phyloP scores from a whole-genome alignment of 73 alveolate species.

The Durusdinium trenchii region DNA sequence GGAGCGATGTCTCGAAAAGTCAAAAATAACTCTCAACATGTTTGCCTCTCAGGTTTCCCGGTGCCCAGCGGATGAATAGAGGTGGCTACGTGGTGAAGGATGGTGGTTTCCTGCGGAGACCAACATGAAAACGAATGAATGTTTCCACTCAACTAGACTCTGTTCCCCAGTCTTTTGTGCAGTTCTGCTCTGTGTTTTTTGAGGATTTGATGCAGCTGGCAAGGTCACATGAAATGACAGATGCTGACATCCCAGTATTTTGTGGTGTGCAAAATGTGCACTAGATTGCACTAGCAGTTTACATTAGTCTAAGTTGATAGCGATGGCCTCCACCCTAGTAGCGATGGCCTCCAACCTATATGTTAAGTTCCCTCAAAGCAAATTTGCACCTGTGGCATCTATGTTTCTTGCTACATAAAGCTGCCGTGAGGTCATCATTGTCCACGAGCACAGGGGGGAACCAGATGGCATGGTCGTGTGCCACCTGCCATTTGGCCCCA shows the following conservation, averaged over 20 bases:
- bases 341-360: too few species aligned
- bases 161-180: too few species aligned
- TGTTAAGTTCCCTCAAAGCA: background rate
- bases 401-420: conserved; percentile 96
- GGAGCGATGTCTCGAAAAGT: too few species aligned
- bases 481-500: conserved; percentile 99
- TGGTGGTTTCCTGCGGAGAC: too few species aligned
- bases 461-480: conserved; percentile 99
- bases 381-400: background rate
- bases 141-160: too few species aligned
- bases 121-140: too few species aligned
- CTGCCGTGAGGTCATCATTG: conserved; percentile 98
- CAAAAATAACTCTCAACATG: too few species aligned
- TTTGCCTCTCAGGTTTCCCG: conserved; percentile 98
- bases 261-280: too few species aligned
- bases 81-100: conserved; percentile 99
- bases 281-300: too few species aligned
- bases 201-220: conserved; percentile 89
- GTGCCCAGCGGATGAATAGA: conserved; percentile 99
- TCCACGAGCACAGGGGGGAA: conserved; percentile 99
- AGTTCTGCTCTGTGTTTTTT: background rate
- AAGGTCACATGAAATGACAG: conserved; percentile 82
- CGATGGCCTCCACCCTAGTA: too few species aligned
- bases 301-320: too few species aligned
- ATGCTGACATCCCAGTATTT: background rate